Evolutionary conservation across 345 rosid species (phyloP), one percentile per base, ranked within the genome.

Genomic region (Diplotaxis tenuifolia): DNA sequence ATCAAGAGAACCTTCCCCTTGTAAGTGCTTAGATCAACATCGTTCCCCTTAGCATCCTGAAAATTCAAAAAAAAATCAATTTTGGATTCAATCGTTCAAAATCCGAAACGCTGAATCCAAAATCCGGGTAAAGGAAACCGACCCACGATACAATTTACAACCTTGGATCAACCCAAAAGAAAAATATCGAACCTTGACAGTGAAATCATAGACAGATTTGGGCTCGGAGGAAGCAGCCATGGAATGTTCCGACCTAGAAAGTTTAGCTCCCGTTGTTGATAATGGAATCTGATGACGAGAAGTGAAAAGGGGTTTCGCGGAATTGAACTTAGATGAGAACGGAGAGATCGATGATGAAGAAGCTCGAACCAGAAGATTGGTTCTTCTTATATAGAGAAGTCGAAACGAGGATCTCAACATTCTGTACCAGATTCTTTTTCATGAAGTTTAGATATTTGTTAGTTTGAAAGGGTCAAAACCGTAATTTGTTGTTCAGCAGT

Each of bases 1-100:
- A 95, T 87, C 82, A 95, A 78, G 19, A 92, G 88, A 70, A 70
- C 89, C 65, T 90, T 92, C 58, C 96, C 96, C 81, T 90, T 92
- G 73, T 87, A 92, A 18, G 70, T 82, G 79, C 82, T 82, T 57
- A 92, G 86, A 75, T 90, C 78, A 68, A 90, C 96, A 74, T 95
- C 87, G 19, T 83, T 90, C 6, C 87, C 89, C 77, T 85, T 89
- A 12, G 90, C 86, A 80, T 95, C 99, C 98, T 95, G 80, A 20
- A 9, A 27, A 25, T 19, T 52, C 25, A 9, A 38, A 40, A 25
- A 56, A 49, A n/a, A n/a, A n/a, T n/a, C n/a, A n/a, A 18, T 45
- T 45, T 45, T 45, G 18, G n/a, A n/a, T 45, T 47, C 42, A 40
- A 40, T 34, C 40, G 40, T 10, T 10, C 50, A 5, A 5, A 45